Conservation (phyloP, 257 asterid species). For the Petrea volubilis region DNA sequence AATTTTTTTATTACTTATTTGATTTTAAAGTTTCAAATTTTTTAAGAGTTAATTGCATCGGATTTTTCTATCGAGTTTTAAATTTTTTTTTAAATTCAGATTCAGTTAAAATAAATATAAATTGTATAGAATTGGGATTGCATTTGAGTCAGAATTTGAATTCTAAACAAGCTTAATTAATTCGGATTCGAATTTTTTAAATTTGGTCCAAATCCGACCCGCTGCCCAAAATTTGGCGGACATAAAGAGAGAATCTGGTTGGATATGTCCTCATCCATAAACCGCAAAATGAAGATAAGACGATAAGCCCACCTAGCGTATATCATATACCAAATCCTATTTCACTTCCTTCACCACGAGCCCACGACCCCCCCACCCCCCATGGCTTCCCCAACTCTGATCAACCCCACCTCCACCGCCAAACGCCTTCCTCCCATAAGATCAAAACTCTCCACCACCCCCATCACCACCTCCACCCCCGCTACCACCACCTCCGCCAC, state of each 20-base stretch:
- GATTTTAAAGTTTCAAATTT: no score
- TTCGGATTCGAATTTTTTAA: no score
- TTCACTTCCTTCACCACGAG: conserved; percentile 27
- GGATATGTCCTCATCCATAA: conserved; percentile 48
- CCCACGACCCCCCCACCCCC: conserved; percentile 8
- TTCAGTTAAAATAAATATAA: no score
- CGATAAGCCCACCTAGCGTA: conserved; percentile 77
- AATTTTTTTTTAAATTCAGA: no score
- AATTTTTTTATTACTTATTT: no score
- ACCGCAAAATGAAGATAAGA: conserved; percentile 55
- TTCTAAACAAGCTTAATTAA: no score
- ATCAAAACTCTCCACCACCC: conserved; percentile 34
- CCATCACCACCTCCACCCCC: conserved; percentile 13
- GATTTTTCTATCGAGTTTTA: no score
- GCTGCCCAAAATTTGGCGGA: no score
- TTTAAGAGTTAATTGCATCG: no score
- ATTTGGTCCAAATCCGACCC: no score
- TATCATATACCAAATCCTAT: conserved; percentile 28
- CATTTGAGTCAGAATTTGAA: no score
- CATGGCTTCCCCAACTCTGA: conserved; percentile 72
- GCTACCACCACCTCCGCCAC: conserved; percentile 19
- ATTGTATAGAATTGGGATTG: no score
- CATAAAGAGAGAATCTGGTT: neutral
- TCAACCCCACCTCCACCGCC: conserved; percentile 54
- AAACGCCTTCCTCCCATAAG: conserved; percentile 45